Evolutionary conservation across 116 monocot genomes (phyloP).

Genomic region (Trichopus zeylanicus): DNA sequence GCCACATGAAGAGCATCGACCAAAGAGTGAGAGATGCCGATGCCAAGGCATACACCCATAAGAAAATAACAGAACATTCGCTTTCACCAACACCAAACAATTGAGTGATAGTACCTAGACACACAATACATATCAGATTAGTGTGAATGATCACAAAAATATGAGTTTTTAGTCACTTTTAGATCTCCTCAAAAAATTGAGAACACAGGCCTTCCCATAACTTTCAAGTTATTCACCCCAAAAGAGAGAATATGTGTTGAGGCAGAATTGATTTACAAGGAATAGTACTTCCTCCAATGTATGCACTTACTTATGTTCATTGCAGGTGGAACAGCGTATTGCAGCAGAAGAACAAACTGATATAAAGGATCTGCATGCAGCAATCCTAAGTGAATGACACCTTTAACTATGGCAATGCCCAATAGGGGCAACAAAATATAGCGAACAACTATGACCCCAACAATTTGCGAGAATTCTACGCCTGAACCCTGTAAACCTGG

Average conservation of each 20-base stretch:
- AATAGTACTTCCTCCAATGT: too few species aligned
- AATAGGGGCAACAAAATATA: conserved; percentile 26
- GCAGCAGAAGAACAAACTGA: conserved; percentile 39
- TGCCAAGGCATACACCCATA: conserved; percentile 56
- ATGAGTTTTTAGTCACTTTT: too few species aligned
- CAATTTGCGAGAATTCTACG: conserved; percentile 17
- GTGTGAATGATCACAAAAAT: too few species aligned
- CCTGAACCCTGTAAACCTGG: conserved; percentile 34
- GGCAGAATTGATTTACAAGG: too few species aligned
- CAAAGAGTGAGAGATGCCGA: conserved; percentile 54
- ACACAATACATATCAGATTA: too few species aligned
- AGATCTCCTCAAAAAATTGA: too few species aligned
- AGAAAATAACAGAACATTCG: conserved; percentile 55
- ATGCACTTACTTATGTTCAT: too few species aligned
- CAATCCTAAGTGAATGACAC: conserved; percentile 30
- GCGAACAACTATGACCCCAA: conserved; percentile 32
- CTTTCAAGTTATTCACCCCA: too few species aligned
- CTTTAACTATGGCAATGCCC: conserved; percentile 33
- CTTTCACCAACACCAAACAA: conserved; percentile 54
- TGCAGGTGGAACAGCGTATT: conserved; percentile 53
- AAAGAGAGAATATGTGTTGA: too few species aligned
- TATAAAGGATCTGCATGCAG: conserved; percentile 47
- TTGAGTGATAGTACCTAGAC: conserved; percentile 63
- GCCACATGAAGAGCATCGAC: conserved; percentile 59
- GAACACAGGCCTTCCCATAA: too few species aligned